A percentile compares a stretch with the other conserved stretches of the same genome.
These are phyloP conservation scores for Voacanga thouarsii DNA, from an alignment of 257 asterid genomes.

Conservation along the genomic window DNA sequence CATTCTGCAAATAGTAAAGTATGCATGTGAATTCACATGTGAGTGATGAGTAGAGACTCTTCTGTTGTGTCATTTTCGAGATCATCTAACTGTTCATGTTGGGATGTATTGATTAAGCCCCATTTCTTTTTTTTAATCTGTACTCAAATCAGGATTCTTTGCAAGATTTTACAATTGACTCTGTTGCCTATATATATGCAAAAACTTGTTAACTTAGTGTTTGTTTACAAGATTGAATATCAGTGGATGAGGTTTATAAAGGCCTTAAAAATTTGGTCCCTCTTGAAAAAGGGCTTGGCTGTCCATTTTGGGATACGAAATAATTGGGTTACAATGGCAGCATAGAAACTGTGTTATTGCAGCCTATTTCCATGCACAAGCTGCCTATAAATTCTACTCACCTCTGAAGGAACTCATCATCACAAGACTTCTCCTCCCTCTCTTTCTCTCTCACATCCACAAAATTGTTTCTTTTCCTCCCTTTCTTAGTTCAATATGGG, in stretches of 20 bases:
- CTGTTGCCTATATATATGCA: background rate
- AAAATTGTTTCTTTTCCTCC: background rate
- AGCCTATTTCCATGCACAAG: no score
- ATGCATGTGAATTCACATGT: slow-evolving; percentile 23
- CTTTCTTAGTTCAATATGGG: slow-evolving; percentile 9
- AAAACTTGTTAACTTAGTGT: no score
- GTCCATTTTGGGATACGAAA: no score
- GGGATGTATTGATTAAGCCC: no score
- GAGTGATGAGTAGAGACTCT: background rate
- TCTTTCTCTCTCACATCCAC: background rate
- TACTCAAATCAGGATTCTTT: no score
- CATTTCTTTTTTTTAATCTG: no score
- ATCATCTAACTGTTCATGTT: background rate
- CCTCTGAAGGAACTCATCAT: background rate
- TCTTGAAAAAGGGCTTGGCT: no score
- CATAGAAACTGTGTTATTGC: no score
- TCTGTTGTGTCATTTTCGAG: background rate
- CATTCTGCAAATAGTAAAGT: background rate
- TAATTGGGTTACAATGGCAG: no score
- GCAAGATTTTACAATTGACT: background rate
- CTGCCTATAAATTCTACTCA: slow-evolving; percentile 10
- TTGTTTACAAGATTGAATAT: no score
- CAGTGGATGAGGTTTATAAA: no score
- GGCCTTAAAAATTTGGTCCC: no score
- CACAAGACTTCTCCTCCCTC: background rate